Base-by-base conservation (phyloP, 768 basidiomycete species). In the Lactifluus subvellereus region DNA sequence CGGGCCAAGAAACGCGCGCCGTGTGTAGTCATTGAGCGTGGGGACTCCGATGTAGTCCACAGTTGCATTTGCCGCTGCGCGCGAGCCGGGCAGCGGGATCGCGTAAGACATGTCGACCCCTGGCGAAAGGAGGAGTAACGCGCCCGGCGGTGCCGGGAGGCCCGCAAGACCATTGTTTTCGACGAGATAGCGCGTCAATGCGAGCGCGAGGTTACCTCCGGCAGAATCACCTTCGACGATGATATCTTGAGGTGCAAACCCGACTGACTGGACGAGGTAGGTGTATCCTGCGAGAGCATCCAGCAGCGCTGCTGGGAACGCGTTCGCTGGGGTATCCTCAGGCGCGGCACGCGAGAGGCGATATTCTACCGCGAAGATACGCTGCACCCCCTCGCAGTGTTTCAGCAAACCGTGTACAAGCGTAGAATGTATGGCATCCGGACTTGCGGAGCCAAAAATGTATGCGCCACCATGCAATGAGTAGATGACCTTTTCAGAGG, bases 381-480 rank as follows among this genome's bases (percentile, higher is more conserved):
- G 59, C n/a, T 27, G 37, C 37, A 66, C 54, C 27, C 33, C 43
- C 20, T 14, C 35, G n/a, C 61, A 64, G 37, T 67, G 20, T 33
- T 54, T 37, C 16, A 68, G 16, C 35, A 61, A 50, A 1, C 43
- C 57, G 33, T 18, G 42, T 7, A 61, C 33, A 20, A 61, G 47
- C 42, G 38, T 40, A 8, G 60, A 60, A 35, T 33, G 27, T 2
- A 62, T 30, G 6, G 57, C 55, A 9, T 27, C 14, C 27, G 64
- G 54, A 22, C 35, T 54, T 14, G 63, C 60, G 4, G 60, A 65
- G 42, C 43, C 49, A 3, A 40, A 35, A 27, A 61, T 54, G 43
- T 61, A 61, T 16, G 32, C 64, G 32, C 66, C 66, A 30, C 66
- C 66, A 45, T 65, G 66, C 33, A 67, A 27, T 14, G 57, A 59